These are phyloP conservation scores for Poa pratensis DNA, from an alignment of 176 grass and related monocot species.

Conservation along the genomic window DNA sequence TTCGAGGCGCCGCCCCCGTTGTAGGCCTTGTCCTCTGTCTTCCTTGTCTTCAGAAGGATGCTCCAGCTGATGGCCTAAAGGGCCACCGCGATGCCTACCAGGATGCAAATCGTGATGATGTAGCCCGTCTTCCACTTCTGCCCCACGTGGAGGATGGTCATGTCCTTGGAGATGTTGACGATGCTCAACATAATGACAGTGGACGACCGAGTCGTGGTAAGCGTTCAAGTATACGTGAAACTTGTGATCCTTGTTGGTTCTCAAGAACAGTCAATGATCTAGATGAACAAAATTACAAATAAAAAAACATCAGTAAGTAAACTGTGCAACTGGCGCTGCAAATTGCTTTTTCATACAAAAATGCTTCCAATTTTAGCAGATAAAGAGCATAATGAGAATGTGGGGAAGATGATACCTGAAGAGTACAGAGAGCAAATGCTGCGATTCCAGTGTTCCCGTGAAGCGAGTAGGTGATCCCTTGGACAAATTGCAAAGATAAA, in stretches of 20 bases:
- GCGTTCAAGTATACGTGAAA: slow-evolving; percentile 64
- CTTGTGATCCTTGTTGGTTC: slow-evolving; percentile 77
- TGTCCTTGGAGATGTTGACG: slow-evolving; percentile 83
- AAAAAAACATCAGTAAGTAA: not conserved
- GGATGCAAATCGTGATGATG: slow-evolving; percentile 57
- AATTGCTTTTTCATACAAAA: not conserved
- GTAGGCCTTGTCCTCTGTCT: slow-evolving; percentile 47
- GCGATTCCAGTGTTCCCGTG: slow-evolving; percentile 63
- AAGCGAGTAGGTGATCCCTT: slow-evolving; percentile 48
- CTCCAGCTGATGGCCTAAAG: no score
- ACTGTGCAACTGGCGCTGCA: not conserved
- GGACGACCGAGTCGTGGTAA: slow-evolving; percentile 71
- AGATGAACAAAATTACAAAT: not conserved
- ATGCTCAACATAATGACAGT: slow-evolving; percentile 69
- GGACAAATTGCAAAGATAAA: slow-evolving; percentile 74
- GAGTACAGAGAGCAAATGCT: slow-evolving; percentile 72
- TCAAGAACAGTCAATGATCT: slow-evolving; percentile 77
- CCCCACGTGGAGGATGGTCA: slow-evolving; percentile 55
- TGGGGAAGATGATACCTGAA: slow-evolving; percentile 55
- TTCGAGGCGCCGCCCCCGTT: slow-evolving; percentile 41
- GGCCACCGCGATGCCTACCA: slow-evolving; percentile 34
- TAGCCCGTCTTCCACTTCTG: slow-evolving; percentile 72
- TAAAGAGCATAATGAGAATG: not conserved
- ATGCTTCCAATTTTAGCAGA: not conserved
- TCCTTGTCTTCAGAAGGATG: slow-evolving; percentile 58